Base-by-base conservation (phyloP, 2,329 filamentous ascomycete genomes). In the Paecilomyces fulvus region DNA sequence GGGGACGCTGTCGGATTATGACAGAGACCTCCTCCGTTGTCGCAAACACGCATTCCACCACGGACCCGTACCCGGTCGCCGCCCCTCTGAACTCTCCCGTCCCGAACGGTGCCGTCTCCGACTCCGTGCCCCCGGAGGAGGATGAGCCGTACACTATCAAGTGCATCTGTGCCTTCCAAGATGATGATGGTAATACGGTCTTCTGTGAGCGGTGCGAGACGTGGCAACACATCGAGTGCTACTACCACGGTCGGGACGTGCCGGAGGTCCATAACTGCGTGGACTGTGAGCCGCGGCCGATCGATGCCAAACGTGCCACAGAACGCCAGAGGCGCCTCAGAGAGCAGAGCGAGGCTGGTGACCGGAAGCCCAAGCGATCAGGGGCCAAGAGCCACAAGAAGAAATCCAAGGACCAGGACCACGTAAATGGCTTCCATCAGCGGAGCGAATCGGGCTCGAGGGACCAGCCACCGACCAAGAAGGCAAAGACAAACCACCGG, bases 171-270 rank as follows among this genome's bases (percentile, higher is more conserved):
- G 86, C 86, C 72, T 96, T 88, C 74, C 79, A 85, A 72, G 91
- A 95, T 78, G 94, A 99, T 80, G 94, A 99, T 79, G 94, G 94
- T 75, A 92, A 90, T 74, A 99, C 94, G 58, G 95, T 99, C 60
- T 90, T 92, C 74, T 99, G 94, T 80, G 94, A 97, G 71, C 84
- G 81, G 58, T 99, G 94, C 80, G 89, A 96, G 71, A 94, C 91
- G 52, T 99, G 94, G 94, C 94, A 99, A 75, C 94, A 99, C 75
- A 95, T 96, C 66, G 87, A 91, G 70, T 99, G 94, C 76, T 97
- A 95, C 76, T 97, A 97, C 71, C 89, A 90, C 65, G 82, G 69
- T 82, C 85, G 72, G 80, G 89, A 79, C 81, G 88, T 76, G 75
- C 92, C 72, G 74, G 87, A 78, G 81, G 80, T 89, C 56, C 92